Evolutionary conservation across 2,329 filamentous ascomycete genomes (phyloP).

Genomic region (Phaeosphaeriaceae sp.): DNA sequence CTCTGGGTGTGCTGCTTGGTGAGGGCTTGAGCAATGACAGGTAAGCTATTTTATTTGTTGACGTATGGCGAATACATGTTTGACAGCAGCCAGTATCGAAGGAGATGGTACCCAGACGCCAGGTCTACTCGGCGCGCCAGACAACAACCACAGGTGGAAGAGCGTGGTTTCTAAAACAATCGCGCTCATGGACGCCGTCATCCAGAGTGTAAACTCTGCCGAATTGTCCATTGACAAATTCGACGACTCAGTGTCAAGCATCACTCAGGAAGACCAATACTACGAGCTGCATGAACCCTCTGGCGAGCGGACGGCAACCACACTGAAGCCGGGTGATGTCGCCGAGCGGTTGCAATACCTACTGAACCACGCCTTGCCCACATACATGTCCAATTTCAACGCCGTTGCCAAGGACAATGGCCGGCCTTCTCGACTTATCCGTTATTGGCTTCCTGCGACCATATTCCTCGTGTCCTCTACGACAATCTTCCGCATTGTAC

Average conservation of each 20-base stretch:
- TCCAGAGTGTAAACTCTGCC: slow-evolving; percentile 72
- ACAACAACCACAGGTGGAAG: slow-evolving; percentile 67
- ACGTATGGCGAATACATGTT: background rate
- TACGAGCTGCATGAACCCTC: slow-evolving; percentile 51
- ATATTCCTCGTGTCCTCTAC: slow-evolving; percentile 77
- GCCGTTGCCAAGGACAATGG: slow-evolving; percentile 70
- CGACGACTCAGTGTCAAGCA: slow-evolving; percentile 62
- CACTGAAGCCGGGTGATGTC: slow-evolving; percentile 60
- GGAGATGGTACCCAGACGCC: slow-evolving; percentile 60
- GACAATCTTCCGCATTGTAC: slow-evolving; percentile 80
- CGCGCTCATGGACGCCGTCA: slow-evolving; percentile 83
- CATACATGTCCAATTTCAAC: slow-evolving; percentile 66
- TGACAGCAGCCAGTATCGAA: slow-evolving; percentile 62
- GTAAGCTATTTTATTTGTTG: slow-evolving; percentile 14
- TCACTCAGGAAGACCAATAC: slow-evolving; percentile 60
- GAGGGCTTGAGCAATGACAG: slow-evolving; percentile 73
- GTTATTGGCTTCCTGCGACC: slow-evolving; percentile 87
- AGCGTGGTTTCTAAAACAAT: slow-evolving; percentile 80
- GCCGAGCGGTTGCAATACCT: slow-evolving; percentile 73
- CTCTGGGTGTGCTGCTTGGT: slow-evolving; percentile 84
- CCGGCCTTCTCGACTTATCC: slow-evolving; percentile 74
- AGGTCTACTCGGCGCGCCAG: slow-evolving; percentile 53
- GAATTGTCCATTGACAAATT: slow-evolving; percentile 63
- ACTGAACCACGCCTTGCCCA: slow-evolving; percentile 71
- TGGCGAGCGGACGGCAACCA: slow-evolving; percentile 40